Evolutionary conservation across 495 filamentous ascomycete species (phyloP).

Genomic region (Podospora pseudocomata): DNA sequence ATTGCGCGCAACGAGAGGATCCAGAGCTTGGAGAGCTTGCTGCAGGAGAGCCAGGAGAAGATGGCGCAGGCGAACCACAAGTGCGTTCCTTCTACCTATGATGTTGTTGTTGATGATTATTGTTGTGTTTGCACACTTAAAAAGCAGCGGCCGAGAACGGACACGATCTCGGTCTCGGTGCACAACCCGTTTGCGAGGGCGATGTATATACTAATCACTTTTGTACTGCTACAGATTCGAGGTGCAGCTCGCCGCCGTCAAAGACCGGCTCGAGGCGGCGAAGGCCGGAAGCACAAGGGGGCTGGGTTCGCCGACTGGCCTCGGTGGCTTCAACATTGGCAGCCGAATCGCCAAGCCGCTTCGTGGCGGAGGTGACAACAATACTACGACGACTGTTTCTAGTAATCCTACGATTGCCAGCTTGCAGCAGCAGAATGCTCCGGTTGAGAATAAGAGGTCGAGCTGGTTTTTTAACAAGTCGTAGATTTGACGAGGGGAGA

Average conservation of each 20-base stretch:
- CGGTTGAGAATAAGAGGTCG: constrained; percentile 50
- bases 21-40: constrained; percentile 79
- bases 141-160: constrained; percentile 11
- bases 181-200: background rate
- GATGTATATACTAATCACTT: constrained; percentile 7
- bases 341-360: constrained; percentile 96
- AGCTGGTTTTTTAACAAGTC: constrained; percentile 55
- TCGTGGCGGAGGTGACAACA: constrained; percentile 78
- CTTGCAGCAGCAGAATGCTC: constrained; percentile 40
- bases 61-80: constrained; percentile 91
- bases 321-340: constrained; percentile 71
- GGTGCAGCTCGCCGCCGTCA: constrained; percentile 91
- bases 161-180: background rate
- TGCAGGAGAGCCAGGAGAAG: constrained; percentile 97
- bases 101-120: constrained; percentile 3
- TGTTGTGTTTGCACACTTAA: background rate
- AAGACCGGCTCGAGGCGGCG: constrained; percentile 93
- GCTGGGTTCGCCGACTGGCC: constrained; percentile 59
- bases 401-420: constrained; percentile 48
- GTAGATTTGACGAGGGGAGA: background rate
- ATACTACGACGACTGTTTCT: constrained; percentile 24
- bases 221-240: constrained; percentile 66
- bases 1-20: constrained; percentile 96
- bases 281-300: constrained; percentile 85
- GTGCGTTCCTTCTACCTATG: constrained; percentile 50